Conservation (phyloP, 2,329 filamentous ascomycete genomes). For the Fusarium brevicatenulatum region DNA sequence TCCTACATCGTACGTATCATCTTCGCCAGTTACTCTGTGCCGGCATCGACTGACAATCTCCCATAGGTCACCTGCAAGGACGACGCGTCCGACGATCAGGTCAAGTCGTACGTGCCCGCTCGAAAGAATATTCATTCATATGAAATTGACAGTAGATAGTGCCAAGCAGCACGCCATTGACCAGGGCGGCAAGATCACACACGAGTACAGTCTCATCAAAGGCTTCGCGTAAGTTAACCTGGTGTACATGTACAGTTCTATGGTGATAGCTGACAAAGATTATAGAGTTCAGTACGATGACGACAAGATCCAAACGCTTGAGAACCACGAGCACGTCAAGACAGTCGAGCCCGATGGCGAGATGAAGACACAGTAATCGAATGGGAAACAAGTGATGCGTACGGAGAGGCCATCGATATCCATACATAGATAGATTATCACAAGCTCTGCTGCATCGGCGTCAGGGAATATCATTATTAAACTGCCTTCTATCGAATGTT, state of each 20-base stretch:
- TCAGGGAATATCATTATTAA: slow-evolving; percentile 19
- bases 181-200: slow-evolving; percentile 84
- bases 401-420: slow-evolving; percentile 3
- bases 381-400: not conserved
- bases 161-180: slow-evolving; percentile 79
- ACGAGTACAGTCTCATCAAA: slow-evolving; percentile 89
- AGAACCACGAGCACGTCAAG: slow-evolving; percentile 76
- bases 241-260: not conserved
- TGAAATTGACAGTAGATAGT: slow-evolving; percentile 53
- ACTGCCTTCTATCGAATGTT: not conserved
- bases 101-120: slow-evolving; percentile 68
- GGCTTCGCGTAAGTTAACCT: slow-evolving; percentile 81
- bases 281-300: slow-evolving; percentile 77
- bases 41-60: slow-evolving; percentile 24
- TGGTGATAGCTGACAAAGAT: not conserved
- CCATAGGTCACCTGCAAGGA: slow-evolving; percentile 82
- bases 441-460: slow-evolving; percentile 18
- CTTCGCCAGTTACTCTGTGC: not conserved
- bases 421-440: slow-evolving; percentile 27
- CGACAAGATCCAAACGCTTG: slow-evolving; percentile 72
- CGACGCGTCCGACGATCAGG: slow-evolving; percentile 71
- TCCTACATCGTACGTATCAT: slow-evolving; percentile 62
- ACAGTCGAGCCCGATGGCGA: slow-evolving; percentile 77
- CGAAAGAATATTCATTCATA: not conserved
- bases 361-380: slow-evolving; percentile 74